These are phyloP conservation scores for Boletus tomentosulus DNA, from an alignment of 768 basidiomycete genomes.

Conservation along the genomic window DNA sequence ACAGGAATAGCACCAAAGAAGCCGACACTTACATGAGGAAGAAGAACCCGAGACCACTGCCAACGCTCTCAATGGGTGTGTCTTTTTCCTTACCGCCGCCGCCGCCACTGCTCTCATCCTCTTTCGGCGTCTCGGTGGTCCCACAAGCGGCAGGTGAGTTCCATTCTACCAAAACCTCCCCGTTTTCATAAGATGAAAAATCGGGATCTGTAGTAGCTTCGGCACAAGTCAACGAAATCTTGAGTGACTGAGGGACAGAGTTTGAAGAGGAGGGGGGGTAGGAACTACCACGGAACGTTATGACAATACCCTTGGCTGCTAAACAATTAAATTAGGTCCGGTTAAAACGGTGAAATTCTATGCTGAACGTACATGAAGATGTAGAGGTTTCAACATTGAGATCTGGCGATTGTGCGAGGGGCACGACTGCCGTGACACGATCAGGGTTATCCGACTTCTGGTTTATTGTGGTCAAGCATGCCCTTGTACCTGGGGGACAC, in stretches of 20 bases:
- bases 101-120: conserved; percentile 21
- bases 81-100: conserved; percentile 19
- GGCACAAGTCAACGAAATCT: conserved; percentile 57
- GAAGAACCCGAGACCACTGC: conserved; percentile 85
- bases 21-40: conserved; percentile 68
- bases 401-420: conserved; percentile 48
- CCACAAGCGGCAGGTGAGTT: conserved; percentile 55
- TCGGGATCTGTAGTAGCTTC: conserved; percentile 41
- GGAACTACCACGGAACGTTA: conserved; percentile 54
- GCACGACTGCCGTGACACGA: conserved; percentile 69
- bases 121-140: conserved; percentile 22
- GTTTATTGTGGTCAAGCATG: conserved; percentile 70
- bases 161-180: conserved; percentile 58
- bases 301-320: conserved; percentile 53
- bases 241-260: conserved; percentile 53
- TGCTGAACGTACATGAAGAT: conserved; percentile 36
- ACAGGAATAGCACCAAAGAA: conserved; percentile 1
- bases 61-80: conserved; percentile 41
- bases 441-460: conserved; percentile 50
- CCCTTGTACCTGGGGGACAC: conserved; percentile 68
- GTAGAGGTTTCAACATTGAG: conserved; percentile 25
- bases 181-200: conserved; percentile 59
- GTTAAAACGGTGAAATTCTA: background rate
- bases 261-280: conserved; percentile 52
- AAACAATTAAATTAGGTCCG: conserved; percentile 9